Evolutionary conservation across 2,329 filamentous ascomycete genomes (phyloP), one percentile per base, ranked within the genome.

Genomic region (Chrysoporthe puriensis): DNA sequence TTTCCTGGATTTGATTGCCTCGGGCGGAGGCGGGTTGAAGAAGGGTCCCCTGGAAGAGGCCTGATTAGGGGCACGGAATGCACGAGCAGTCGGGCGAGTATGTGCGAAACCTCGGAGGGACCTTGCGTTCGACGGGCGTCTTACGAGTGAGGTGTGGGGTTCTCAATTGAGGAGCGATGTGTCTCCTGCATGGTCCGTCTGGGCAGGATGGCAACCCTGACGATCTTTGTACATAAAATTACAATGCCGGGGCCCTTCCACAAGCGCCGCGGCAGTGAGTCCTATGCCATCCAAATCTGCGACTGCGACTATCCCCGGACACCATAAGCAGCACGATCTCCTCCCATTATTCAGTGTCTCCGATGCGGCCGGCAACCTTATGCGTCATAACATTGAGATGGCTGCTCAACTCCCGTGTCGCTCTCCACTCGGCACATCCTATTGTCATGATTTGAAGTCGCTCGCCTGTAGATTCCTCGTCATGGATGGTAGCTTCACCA

Each of bases 391-490:
- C n/a, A 9, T 26, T 3, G 21, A 8, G 9, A 26, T 13, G n/a
- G 34, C 4, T 5, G 42, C 7, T n/a, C 34, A 13, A 5, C 18
- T 61, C 26, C 14, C 18, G 14, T 42, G 13, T 43, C 21, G 6
- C 14, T 4, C 6, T 18, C 14, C 2, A 57, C 1, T 13, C 21
- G 50, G 11, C 40, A 11, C 50, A 2, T 57, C 14, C 16, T 9
- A 1, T 42, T 21, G 44, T 65, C 63, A 65, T 50, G 63, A 77
- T 75, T 84, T 82, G 74, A 99, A 99, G 80, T 99, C 96, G 79
- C 93, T 97, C 16, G 93, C 93, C 81, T 99, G 96, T 80, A 99
- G 76, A 77, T 99, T 99, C 78, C 96, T 86, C 72, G 96, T 98
- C 94, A 97, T 97, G 48, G 89, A 89, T 14, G 96, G 96, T 75